Base-by-base conservation (phyloP, 768 basidiomycete genomes). In the Rubroboletus satanas region DNA sequence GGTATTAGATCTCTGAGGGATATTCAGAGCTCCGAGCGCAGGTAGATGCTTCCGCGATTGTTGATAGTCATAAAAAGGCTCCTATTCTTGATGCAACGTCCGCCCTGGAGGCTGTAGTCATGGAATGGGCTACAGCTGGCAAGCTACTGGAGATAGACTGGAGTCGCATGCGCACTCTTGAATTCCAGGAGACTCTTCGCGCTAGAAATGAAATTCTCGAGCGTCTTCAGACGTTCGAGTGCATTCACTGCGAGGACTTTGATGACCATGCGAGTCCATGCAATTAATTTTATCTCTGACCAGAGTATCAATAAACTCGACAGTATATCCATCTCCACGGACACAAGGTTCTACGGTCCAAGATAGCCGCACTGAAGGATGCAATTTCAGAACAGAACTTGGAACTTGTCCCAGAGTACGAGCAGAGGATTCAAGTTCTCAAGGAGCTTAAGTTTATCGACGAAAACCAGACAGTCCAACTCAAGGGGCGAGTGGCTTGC, bases 401-500 rank as follows among this genome's bases (percentile, higher is more conserved):
- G 54, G 97, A 97, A 66, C 81, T 98, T 17, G 81, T 98, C 33
- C 97, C 97, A 7, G 97, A 99, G 68, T 99, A 98, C 70, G 93
- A 98, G 68, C 93, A 95, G 66, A 79, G 96, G 28, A 86, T 98
- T 33, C 85, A 83, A 38, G 96, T 98, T 4, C 77, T 99, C 41
- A 87, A 93, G 64, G 90, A 90, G 43, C 79, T 99, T 23, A 85
- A 90, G 58, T 97, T 98, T 68, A 91, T 99, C 64, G 88, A 98
- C 66, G 91, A 95, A 55, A 93, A 98, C 62, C 89, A 92, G 32
- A 99, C 96, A 0, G 94, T 99, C 3, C 80, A 92, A 31, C 79
- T 99, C 47, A 99, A 99, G 69, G 97, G 97, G 17, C 84, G 97
- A 46, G 97, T 99, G 15, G 97, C 97, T 32, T 99, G 97, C 76